A percentile compares a stretch with the other conserved stretches of the same genome.
Conservation (phyloP, 2,329 filamentous ascomycete species). For the Cladophialophora psammophila region DNA sequence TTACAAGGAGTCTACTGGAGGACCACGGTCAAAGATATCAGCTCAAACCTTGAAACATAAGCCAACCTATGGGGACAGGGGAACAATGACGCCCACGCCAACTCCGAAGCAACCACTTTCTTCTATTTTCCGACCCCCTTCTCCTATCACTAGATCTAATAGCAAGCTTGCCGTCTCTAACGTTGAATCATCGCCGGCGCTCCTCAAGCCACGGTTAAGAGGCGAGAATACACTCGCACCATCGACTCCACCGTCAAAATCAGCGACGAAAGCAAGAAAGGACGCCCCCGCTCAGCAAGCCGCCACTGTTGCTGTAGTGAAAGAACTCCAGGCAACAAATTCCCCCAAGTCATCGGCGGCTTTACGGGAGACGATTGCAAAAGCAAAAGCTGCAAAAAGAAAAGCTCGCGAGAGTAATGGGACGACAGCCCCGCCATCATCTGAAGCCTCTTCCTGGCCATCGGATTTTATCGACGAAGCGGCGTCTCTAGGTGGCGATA, state of each 20-base stretch:
- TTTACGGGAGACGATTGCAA: conserved; percentile 88
- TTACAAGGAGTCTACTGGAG: conserved; percentile 3
- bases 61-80: conserved; percentile 22
- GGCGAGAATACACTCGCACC: conserved; percentile 32
- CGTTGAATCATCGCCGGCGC: conserved; percentile 7
- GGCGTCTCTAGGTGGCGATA: conserved; percentile 63
- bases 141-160: background rate
- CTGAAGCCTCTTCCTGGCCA: background rate
- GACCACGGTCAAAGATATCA: background rate
- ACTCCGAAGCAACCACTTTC: conserved; percentile 28
- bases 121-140: conserved; percentile 31
- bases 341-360: conserved; percentile 76
- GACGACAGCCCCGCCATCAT: background rate
- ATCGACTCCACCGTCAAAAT: conserved; percentile 25
- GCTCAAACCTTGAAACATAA: conserved; percentile 26
- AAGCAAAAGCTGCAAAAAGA: conserved; percentile 70
- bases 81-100: conserved; percentile 17
- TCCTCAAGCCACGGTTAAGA: conserved; percentile 30
- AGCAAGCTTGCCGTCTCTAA: conserved; percentile 19
- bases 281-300: background rate
- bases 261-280: conserved; percentile 23
- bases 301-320: background rate
- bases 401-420: conserved; percentile 30
- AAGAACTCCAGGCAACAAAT: conserved; percentile 42
- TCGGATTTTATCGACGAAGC: conserved; percentile 55